A percentile compares a stretch with the other conserved stretches of the same genome.
Evolutionary conservation across 2,329 filamentous ascomycete genomes (phyloP).

Genomic region (Aspergillus sp.): DNA sequence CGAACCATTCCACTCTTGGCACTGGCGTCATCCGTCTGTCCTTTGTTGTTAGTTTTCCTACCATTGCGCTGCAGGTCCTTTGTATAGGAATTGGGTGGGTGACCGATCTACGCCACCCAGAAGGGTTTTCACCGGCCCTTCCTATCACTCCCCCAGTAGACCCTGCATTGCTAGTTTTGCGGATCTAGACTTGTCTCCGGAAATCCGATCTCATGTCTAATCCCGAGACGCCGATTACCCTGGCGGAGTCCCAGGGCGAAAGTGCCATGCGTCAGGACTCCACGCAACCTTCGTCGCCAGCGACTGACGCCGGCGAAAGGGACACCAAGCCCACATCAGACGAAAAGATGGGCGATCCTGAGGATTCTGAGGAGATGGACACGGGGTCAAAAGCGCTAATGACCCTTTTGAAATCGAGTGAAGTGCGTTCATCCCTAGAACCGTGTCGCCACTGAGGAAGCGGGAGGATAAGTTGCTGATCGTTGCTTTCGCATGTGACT

Average conservation of each 20-base stretch:
- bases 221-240: conserved; percentile 25
- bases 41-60: too few species aligned
- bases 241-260: conserved; percentile 25
- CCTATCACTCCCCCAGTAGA: background rate
- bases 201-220: conserved; percentile 22
- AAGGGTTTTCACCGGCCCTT: background rate
- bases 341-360: conserved; percentile 15
- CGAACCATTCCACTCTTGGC: background rate
- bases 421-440: conserved; percentile 24
- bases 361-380: conserved; percentile 42
- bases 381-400: conserved; percentile 45
- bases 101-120: background rate
- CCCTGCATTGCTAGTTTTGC: background rate
- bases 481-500: background rate
- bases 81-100: background rate
- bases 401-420: conserved; percentile 47
- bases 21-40: background rate
- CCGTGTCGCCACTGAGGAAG: background rate
- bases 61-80: background rate
- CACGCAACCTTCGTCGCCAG: conserved; percentile 32
- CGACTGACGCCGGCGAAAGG: conserved; percentile 18
- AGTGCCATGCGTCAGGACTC: conserved; percentile 27
- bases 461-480: conserved; percentile 1
- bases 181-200: background rate
- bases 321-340: conserved; percentile 7